Base-by-base conservation (phyloP, 345 rosid species). In the Corymbia maculata region DNA sequence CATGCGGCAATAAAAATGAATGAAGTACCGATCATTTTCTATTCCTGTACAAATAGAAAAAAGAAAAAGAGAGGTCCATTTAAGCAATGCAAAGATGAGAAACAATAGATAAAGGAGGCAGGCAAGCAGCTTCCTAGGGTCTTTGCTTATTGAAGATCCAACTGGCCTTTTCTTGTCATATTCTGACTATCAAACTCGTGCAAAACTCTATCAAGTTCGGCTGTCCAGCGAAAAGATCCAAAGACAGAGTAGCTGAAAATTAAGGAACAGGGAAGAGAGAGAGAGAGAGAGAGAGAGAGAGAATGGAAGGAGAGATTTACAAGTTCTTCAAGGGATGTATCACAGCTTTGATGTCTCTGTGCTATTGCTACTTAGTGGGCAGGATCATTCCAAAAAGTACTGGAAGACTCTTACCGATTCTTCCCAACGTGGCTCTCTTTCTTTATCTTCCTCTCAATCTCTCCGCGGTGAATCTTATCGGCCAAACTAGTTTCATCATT, bases 371-470 rank as follows among this genome's bases (percentile, higher is more conserved):
- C 49, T 61, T 50, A 32, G 44, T 90, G 7, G 79, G 84, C 53
- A 88, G 55, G 66, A 28, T 49, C n/a, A 86, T 86, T 89, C 87
- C 57, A 9, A 85, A 88, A 17, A 89, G 91, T n/a, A 4, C 55
- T 24, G 45, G 51, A 13, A 88, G 93, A 64, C 85, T 92, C 80
- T 28, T 88, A 57, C 52, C 75, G 5, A 26, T 90, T 13, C 87
- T 88, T 17, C 91, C 92, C 3, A 26, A 90, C 10, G 21, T 90
- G n/a, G 85, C n/a, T 55, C 87, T 92, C 79, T 90, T 92, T 57
- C 86, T n/a, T n/a, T 90, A 79, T 82, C 91, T 92, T 14, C 93
- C 92, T 53, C 90, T 90, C 85, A 36, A 79, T 8, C 90, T 90
- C 66, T 15, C 87, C 22, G 75, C 90, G 16, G 5, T 90, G 7